phyloP scores from a whole-genome alignment of 805 yeast species.

The Saccharomycopsis capsularis region DNA sequence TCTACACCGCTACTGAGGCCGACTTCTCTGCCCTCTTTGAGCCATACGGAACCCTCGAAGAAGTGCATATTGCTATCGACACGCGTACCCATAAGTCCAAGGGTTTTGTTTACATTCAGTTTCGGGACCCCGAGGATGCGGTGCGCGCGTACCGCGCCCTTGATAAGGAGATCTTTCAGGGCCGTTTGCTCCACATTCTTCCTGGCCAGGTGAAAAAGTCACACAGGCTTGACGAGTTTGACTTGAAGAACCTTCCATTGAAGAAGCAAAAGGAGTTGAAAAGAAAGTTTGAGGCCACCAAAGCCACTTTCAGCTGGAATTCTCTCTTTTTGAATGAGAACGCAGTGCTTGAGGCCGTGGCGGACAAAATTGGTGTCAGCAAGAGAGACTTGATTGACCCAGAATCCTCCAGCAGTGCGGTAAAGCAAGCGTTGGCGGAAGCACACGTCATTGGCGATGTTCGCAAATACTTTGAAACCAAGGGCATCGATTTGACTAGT shows the following conservation, averaged over 20 bases:
- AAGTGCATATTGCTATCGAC: conserved; percentile 89
- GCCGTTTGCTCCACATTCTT: conserved; percentile 81
- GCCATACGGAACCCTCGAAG: conserved; percentile 66
- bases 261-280: conserved; percentile 85
- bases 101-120: conserved; percentile 85
- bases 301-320: conserved; percentile 90
- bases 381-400: conserved; percentile 86
- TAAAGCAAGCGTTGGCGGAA: conserved; percentile 95
- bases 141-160: conserved; percentile 62
- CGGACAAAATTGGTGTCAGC: conserved; percentile 70
- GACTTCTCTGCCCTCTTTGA: conserved; percentile 65
- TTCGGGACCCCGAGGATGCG: conserved; percentile 63
- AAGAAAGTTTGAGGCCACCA: conserved; percentile 77
- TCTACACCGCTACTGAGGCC: conserved; percentile 69
- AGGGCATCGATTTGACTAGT: conserved; percentile 75
- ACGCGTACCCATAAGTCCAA: conserved; percentile 85
- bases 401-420: conserved; percentile 80
- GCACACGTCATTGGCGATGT: conserved; percentile 93
- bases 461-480: conserved; percentile 73
- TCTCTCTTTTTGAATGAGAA: conserved; percentile 85
- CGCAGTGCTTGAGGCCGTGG: conserved; percentile 88
- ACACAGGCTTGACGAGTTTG: conserved; percentile 84
- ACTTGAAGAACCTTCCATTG: conserved; percentile 80
- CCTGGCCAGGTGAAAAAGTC: conserved; percentile 80
- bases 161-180: conserved; percentile 90